Conservation (phyloP, 768 basidiomycete genomes). For the Pleurotus giganteus region DNA sequence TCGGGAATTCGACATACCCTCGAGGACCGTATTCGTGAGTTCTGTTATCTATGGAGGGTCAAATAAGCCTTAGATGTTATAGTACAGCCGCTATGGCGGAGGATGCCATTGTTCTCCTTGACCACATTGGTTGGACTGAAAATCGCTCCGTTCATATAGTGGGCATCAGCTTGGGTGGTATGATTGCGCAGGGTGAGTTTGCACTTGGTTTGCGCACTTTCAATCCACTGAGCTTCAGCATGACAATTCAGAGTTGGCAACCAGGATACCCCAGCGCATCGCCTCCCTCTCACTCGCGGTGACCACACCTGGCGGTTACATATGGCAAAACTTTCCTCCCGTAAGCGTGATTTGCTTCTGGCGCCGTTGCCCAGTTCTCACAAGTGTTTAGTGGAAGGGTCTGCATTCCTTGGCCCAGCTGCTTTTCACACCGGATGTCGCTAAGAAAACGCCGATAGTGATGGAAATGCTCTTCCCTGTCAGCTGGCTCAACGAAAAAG, state of each 20-base stretch:
- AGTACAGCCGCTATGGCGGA: conserved; percentile 80
- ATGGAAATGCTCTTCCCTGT: conserved; percentile 59
- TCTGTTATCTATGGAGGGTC: not conserved
- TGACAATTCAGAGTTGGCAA: conserved; percentile 56
- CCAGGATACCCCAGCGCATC: conserved; percentile 63
- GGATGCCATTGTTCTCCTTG: conserved; percentile 63
- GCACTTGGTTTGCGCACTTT: not conserved
- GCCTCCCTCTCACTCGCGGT: conserved; percentile 64
- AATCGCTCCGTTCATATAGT: conserved; percentile 65
- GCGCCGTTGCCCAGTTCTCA: not conserved
- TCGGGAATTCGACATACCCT: conserved; percentile 71
- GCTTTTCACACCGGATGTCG: conserved; percentile 42
- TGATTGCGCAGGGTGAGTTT: conserved; percentile 71
- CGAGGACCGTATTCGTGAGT: conserved; percentile 76
- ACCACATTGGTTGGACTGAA: conserved; percentile 70
- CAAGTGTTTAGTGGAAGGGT: conserved; percentile 32
- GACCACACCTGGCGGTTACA: conserved; percentile 63
- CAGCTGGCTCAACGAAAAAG: conserved; percentile 57
- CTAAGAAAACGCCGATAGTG: conserved; percentile 46
- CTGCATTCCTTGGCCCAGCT: conserved; percentile 32
- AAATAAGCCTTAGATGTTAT: conserved; percentile 4
- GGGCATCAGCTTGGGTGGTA: conserved; percentile 76
- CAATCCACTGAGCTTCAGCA: not conserved
- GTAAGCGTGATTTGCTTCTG: conserved; percentile 33
- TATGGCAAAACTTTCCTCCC: conserved; percentile 62